A percentile compares a stretch with the other conserved stretches of the same genome.
Conservation (phyloP, 345 rosid species). For the Lepidium sativum region DNA sequence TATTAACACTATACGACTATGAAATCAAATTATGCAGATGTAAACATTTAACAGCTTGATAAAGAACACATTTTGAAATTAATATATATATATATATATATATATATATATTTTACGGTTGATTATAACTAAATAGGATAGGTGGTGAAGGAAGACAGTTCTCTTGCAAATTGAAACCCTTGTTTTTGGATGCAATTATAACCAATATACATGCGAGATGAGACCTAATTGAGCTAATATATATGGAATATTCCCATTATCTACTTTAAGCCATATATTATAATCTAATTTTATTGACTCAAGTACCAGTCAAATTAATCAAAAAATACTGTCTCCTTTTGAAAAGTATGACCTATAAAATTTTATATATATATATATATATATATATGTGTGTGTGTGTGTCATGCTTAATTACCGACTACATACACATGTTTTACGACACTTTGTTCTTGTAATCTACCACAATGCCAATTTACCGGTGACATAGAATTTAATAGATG, state of each 20-base stretch:
- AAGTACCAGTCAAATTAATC: constrained; percentile 6
- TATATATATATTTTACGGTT: too few species aligned
- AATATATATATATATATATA: too few species aligned
- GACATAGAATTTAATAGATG: background rate
- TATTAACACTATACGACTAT: too few species aligned
- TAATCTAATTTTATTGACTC: background rate
- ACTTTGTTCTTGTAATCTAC: constrained; percentile 17
- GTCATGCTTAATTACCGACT: constrained; percentile 14
- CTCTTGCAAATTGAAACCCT: too few species aligned
- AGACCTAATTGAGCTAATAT: constrained; percentile 9
- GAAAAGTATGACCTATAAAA: background rate
- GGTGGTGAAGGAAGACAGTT: too few species aligned
- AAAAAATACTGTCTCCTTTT: background rate
- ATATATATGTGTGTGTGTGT: too few species aligned
- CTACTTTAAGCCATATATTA: background rate
- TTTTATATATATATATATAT: too few species aligned
- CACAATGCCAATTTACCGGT: constrained; percentile 1
- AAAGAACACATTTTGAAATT: too few species aligned
- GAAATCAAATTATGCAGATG: too few species aligned
- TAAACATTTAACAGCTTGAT: too few species aligned
- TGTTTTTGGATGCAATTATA: background rate
- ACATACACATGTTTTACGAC: constrained; percentile 8
- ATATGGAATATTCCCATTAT: constrained; percentile 20
- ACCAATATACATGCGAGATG: background rate
- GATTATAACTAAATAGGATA: too few species aligned